Conservation (phyloP, 2,329 filamentous ascomycete genomes). For the Shiraia sp. region DNA sequence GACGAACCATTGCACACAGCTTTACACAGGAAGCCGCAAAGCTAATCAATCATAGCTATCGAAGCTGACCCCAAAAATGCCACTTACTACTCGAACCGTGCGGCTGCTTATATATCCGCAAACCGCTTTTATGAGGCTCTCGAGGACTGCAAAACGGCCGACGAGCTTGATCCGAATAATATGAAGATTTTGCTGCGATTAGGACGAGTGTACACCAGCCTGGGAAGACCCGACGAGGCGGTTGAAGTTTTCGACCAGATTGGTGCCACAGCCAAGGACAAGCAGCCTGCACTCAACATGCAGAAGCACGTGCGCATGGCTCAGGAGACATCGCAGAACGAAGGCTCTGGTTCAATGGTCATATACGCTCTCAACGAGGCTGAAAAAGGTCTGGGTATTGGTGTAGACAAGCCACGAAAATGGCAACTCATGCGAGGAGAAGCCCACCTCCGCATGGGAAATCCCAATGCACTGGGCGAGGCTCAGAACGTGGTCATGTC, state of each 20-base stretch:
- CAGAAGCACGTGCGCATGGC: constrained; percentile 78
- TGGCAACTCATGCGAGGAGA: constrained; percentile 94
- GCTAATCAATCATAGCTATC: constrained; percentile 66
- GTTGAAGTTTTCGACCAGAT: constrained; percentile 81
- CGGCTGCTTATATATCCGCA: constrained; percentile 90
- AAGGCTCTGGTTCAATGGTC: constrained; percentile 86
- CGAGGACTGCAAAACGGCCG: constrained; percentile 81
- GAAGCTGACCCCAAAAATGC: constrained; percentile 82
- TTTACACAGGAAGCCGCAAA: constrained; percentile 13
- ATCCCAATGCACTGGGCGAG: constrained; percentile 84
- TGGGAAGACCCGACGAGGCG: constrained; percentile 87
- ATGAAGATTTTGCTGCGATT: constrained; percentile 85
- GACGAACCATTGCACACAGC: constrained; percentile 16
- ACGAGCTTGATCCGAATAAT: constrained; percentile 82
- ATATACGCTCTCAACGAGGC: constrained; percentile 90
- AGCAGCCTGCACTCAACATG: constrained; percentile 82
- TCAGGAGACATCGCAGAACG: constrained; percentile 72
- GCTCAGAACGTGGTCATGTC: constrained; percentile 91
- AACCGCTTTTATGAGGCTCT: constrained; percentile 78
- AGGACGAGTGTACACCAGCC: constrained; percentile 83
- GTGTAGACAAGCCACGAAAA: constrained; percentile 82
- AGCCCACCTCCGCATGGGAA: constrained; percentile 90
- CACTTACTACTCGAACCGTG: constrained; percentile 92
- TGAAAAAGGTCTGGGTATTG: constrained; percentile 73
- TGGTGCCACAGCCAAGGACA: constrained; percentile 82